Evolutionary conservation across 2,329 filamentous ascomycete genomes (phyloP), one percentile per base, ranked within the genome.

Genomic region (Fulvia fulva): DNA sequence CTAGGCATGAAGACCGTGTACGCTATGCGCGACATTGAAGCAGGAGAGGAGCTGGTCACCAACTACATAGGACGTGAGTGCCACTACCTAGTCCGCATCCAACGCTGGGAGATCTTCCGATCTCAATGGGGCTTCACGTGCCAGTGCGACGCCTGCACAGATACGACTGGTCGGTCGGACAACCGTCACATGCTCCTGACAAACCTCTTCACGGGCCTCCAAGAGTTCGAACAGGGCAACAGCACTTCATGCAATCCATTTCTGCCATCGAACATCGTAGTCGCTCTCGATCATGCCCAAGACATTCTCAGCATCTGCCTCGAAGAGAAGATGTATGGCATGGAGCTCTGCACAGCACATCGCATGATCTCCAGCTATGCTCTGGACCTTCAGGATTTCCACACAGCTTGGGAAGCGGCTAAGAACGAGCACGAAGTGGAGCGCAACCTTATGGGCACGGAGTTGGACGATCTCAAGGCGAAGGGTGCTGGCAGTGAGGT

Each of bases 251-350:
- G 41, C 43, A 26, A 56, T 12, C 32, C 25, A 9, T 34, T 61
- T 32, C 55, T 41, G n/a, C 64, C 64, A 5, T 25, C 28, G 16
- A 50, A 51, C 32, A 49, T 45, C 26, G 11, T n/a, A 12, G 34
- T 45, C 32, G 63, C 64, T 2, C 53, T 63, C 6, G 30, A 34
- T 12, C 61, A 63, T 32, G 60, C 62, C 5, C 61, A 65, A 45
- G 60, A 66, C 43, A 51, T 97, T 73, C 97, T 97, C 73, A 88
- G 91, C 37, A 81, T 97, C 46, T 83, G 97, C 7, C 91, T 97
- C 43, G 92, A 97, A 75, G 93, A 97, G 76, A 93, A 93, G 7
- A 81, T 97, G 55, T 32, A 56, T 26, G 58, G 53, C 14, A 44
- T 58, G 16, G 65, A 68, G 52, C 58, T 70, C 2, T 45, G 52